Evolutionary conservation across 2,329 filamentous ascomycete species (phyloP).

Genomic region (Calonectria fujianensis): DNA sequence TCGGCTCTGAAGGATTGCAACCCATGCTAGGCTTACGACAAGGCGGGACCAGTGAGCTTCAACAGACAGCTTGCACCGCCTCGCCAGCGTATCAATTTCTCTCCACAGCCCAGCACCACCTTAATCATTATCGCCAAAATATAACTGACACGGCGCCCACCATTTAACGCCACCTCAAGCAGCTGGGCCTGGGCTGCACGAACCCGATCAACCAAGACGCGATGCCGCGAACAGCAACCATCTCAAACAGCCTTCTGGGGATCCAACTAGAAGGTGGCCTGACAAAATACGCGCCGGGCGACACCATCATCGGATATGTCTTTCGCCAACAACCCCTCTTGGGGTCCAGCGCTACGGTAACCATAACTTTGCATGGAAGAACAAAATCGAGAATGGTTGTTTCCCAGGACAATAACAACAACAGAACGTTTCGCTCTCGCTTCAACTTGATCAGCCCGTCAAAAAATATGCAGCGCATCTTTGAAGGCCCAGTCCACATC

Average conservation of each 20-base stretch:
- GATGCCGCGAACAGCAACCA: conserved; percentile 29
- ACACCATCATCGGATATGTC: conserved; percentile 54
- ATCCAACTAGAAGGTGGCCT: conserved; percentile 37
- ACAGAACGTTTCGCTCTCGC: conserved; percentile 47
- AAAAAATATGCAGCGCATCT: conserved; percentile 37
- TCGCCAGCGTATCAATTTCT: conserved; percentile 2
- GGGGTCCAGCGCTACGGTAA: conserved; percentile 47
- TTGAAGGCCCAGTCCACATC: conserved; percentile 55
- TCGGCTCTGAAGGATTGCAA: background rate
- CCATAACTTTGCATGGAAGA: conserved; percentile 51
- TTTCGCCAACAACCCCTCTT: conserved; percentile 47
- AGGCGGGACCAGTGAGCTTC: background rate
- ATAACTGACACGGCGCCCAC: background rate
- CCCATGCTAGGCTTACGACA: background rate
- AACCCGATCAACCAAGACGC: background rate
- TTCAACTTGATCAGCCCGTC: conserved; percentile 52
- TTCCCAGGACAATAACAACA: conserved; percentile 34
- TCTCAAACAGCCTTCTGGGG: conserved; percentile 18
- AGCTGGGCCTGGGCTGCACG: too few species aligned
- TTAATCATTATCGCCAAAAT: background rate
- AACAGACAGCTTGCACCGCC: background rate
- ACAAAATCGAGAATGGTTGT: conserved; percentile 53
- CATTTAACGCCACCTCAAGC: too few species aligned
- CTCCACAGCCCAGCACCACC: background rate
- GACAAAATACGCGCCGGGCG: conserved; percentile 48